Evolutionary conservation across 805 yeast genomes (phyloP), one percentile per base, ranked within the genome.

Genomic region (Wickerhamomyces xylosicus): DNA sequence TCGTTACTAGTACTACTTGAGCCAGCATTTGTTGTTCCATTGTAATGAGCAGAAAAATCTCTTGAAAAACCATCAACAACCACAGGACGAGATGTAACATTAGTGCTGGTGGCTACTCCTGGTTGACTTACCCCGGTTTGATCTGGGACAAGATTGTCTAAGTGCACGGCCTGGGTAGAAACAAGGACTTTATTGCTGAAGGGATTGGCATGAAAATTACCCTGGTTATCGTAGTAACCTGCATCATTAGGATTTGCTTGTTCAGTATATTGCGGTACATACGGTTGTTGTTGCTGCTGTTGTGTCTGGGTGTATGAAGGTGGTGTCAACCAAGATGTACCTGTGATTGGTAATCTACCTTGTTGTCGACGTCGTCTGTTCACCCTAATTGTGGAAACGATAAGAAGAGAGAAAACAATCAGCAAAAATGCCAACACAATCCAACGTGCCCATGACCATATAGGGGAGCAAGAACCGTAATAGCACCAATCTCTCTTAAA

Each of bases 251-350:
- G 85, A 45, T 77, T 78, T 0, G 87, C 77, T 14, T 65, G 59
- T 11, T 64, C 83, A 0, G 86, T 73, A 46, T 83, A 83, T 3
- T 79, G 68, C 0, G 94, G 94, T 1, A 81, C 85, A 47, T 66
- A 75, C 1, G 72, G 72, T 8, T 65, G 59, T 43, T 35, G 48
- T 39, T 32, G 69, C 35, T 69, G 71, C 8, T 64, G 57, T 41
- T 41, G 57, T 13, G 44, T 47, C 33, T 41, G 62, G 61, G 59
- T 49, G 49, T 84, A 82, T n/a, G 75, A 68, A 3, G 86, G 89
- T 6, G 95, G 95, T 0, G 92, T 81, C 64, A 86, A 74, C 94
- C 94, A 83, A 10, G 83, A 73, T 1, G 92, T 83, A 9, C 90
- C 90, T 42, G 72, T 63, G 2, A 85, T 64, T 0, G 95, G 95